These are phyloP conservation scores for Ophiosphaerella korrae DNA, from an alignment of 2,329 filamentous ascomycete species.

Conservation along the genomic window DNA sequence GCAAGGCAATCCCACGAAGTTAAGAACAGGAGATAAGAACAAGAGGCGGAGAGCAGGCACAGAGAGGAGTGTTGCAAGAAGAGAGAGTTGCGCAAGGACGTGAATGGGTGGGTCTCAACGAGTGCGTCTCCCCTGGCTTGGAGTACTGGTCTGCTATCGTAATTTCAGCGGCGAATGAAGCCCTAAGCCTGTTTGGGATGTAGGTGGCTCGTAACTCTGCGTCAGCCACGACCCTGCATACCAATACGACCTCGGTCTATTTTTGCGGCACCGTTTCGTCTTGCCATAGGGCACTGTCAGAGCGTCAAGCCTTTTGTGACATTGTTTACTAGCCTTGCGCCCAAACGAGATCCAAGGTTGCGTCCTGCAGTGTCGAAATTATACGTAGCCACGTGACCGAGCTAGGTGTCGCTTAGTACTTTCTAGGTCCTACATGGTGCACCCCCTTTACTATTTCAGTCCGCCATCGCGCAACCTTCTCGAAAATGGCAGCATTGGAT, in stretches of 20 bases:
- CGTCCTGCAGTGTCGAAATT: background rate
- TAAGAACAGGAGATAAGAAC: slow-evolving; percentile 23
- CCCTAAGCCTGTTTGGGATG: slow-evolving; percentile 29
- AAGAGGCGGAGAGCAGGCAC: slow-evolving; percentile 8
- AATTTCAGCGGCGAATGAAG: slow-evolving; percentile 34
- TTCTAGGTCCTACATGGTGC: slow-evolving; percentile 3
- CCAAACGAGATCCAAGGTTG: background rate
- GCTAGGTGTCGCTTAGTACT: slow-evolving; percentile 12
- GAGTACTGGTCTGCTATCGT: slow-evolving; percentile 20
- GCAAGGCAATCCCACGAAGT: slow-evolving; percentile 12
- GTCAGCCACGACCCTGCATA: slow-evolving; percentile 22
- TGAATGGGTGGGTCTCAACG: slow-evolving; percentile 28
- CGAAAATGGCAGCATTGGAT: slow-evolving; percentile 54
- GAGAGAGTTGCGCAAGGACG: slow-evolving; percentile 35
- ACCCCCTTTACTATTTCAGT: slow-evolving; percentile 24
- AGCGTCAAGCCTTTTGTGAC: background rate
- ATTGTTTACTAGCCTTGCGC: background rate
- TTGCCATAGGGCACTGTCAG: background rate
- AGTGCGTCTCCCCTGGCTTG: slow-evolving; percentile 33
- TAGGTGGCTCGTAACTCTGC: slow-evolving; percentile 11
- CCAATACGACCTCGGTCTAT: slow-evolving; percentile 8
- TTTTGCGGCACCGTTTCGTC: slow-evolving; percentile 1
- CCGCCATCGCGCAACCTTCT: slow-evolving; percentile 13
- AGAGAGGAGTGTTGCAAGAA: slow-evolving; percentile 24
- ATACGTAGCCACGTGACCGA: slow-evolving; percentile 16